Evolutionary conservation across 1,139 yeast species (phyloP), one percentile per base, ranked within the genome.

Genomic region (Protomyces macrosporus): DNA sequence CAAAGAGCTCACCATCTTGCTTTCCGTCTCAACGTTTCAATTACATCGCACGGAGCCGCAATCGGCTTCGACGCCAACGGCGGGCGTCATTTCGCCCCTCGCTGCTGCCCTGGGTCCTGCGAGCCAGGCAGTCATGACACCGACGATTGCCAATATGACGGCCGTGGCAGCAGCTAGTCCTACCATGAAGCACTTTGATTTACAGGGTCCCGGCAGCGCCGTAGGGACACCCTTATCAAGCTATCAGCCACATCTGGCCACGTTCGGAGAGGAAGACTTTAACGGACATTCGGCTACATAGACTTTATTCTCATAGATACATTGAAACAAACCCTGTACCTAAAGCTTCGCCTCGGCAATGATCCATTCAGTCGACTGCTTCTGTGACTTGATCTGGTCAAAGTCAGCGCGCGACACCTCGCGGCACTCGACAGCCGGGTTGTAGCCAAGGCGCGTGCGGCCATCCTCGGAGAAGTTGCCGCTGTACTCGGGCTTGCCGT

Each of bases 341-440:
- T 52, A 58, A 6, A 58, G 36, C 53, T 58, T 58, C 3, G 62
- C 62, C 14, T 58, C 62, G 32, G 62, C 62, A 23, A 52, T 35
- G 35, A 58, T 51, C 16, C 40, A 58, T 39, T 58, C 62, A 10
- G 56, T 51, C 6, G 45, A 40, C 50, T 37, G 50, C 14, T 53
- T 10, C 14, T 34, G 32, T 9, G 56, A 34, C 45, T 50, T 39
- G 62, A 58, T 56, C 4, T 55, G 55, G 23, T 52, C 52, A 14
- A 40, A 58, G 9, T 58, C 59, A 10, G 52, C 59, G 16, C 53
- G 33, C 3, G 73, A 70, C 45, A 72, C 65, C 36, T 69, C 71
- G 6, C 70, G 69, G 34, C 70, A 69, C 65, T 72, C 74, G 23
- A 70, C 60, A 12, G 74, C 74, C 7, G 74, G 73, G 61, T 72